These are phyloP conservation scores for Cutaneotrichosporon cyanovorans DNA, from an alignment of 1,284 basidiomycete species.

Conservation along the genomic window DNA sequence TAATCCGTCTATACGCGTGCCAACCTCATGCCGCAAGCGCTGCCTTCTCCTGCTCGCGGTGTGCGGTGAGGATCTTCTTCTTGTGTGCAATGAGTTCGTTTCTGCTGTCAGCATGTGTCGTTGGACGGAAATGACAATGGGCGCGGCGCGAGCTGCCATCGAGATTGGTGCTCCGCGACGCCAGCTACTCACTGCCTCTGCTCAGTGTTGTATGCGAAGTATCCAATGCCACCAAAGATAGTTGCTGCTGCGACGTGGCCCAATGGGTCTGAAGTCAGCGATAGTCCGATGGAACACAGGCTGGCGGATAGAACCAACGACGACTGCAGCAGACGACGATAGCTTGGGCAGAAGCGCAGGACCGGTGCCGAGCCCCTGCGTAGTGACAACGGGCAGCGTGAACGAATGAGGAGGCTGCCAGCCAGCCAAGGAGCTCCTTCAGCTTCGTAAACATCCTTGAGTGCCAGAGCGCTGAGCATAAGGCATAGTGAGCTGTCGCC, in stretches of 20 bases:
- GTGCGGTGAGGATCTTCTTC: slow-evolving; percentile 23
- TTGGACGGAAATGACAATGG: not conserved
- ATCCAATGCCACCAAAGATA: slow-evolving; percentile 39
- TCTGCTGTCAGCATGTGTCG: slow-evolving; percentile 14
- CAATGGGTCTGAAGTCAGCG: slow-evolving; percentile 27
- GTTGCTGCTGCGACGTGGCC: slow-evolving; percentile 29
- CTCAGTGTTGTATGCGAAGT: slow-evolving; percentile 35
- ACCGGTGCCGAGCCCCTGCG: too few relatives aligned
- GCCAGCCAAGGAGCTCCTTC: too few relatives aligned
- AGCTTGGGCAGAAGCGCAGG: too few relatives aligned
- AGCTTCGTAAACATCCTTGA: too few relatives aligned
- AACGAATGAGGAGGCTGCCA: too few relatives aligned
- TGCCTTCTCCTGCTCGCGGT: slow-evolving; percentile 25
- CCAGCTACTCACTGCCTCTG: slow-evolving; percentile 38
- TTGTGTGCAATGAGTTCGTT: slow-evolving; percentile 24
- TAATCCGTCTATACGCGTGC: not conserved
- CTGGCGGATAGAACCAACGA: too few relatives aligned
- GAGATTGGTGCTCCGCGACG: too few relatives aligned
- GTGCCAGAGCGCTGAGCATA: too few relatives aligned
- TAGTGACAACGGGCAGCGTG: too few relatives aligned
- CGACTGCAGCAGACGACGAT: too few relatives aligned
- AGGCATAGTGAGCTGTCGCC: too few relatives aligned
- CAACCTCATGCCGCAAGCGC: slow-evolving; percentile 7
- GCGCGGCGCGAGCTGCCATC: not conserved
- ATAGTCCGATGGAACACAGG: too few relatives aligned